phyloP scores from a whole-genome alignment of 106 monocot genomes.

The Acanthochlamys bracteata region DNA sequence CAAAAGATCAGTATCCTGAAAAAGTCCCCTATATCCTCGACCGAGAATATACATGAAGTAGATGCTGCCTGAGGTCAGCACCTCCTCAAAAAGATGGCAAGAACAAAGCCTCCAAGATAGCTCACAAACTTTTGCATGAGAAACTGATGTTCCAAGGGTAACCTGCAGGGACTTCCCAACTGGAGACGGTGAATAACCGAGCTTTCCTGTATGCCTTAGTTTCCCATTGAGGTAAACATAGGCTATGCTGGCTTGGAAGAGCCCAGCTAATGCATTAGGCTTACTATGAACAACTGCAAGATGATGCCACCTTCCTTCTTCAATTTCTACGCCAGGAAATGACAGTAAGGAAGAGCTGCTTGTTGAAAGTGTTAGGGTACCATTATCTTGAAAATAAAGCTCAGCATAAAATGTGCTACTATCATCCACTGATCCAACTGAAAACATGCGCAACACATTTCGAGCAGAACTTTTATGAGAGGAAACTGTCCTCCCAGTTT shows the following conservation, averaged over 20 bases:
- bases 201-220: conserved; percentile 85
- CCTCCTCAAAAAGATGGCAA: conserved; percentile 98
- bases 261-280: conserved; percentile 93
- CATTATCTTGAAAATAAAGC: conserved; percentile 77
- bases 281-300: conserved; percentile 97
- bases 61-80: conserved; percentile 77
- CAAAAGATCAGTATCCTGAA: conserved; percentile 92
- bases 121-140: conserved; percentile 54
- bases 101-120: conserved; percentile 81
- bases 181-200: conserved; percentile 92
- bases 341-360: conserved; percentile 76
- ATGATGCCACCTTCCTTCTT: conserved; percentile 97
- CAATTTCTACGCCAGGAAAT: conserved; percentile 66
- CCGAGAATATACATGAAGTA: conserved; percentile 97
- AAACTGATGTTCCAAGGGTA: conserved; percentile 67
- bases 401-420: conserved; percentile 62
- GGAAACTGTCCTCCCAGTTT: conserved; percentile 21
- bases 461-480: conserved; percentile 25
- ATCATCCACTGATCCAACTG: conserved; percentile 85
- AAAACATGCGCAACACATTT: conserved; percentile 67
- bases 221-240: conserved; percentile 87
- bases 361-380: conserved; percentile 80
- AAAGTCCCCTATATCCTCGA: conserved; percentile 87
- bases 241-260: conserved; percentile 93
- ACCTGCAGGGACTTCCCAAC: conserved; percentile 82